Conservation (phyloP, 352 stramenopile species). For the Pythium dissimile region DNA sequence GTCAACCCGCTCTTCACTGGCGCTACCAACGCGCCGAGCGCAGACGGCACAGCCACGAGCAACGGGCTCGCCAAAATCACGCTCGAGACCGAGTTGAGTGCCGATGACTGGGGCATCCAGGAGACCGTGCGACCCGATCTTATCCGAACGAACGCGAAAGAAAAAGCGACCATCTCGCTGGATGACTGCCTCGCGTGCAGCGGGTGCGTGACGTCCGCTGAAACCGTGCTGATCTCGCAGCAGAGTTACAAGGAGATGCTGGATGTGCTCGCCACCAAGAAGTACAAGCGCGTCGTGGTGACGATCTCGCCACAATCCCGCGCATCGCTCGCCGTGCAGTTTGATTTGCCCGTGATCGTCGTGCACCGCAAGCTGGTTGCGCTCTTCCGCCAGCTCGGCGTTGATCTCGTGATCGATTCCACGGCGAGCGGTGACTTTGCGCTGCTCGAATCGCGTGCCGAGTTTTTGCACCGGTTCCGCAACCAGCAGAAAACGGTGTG, state of each 20-base stretch:
- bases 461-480: conserved; percentile 84
- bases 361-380: conserved; percentile 78
- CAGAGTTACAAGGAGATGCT: conserved; percentile 92
- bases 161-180: conserved; percentile 93
- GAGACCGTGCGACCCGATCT: conserved; percentile 59
- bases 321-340: conserved; percentile 84
- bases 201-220: conserved; percentile 96
- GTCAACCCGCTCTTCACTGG: conserved; percentile 92
- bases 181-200: conserved; percentile 97
- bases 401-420: conserved; percentile 91
- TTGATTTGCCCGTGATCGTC: conserved; percentile 52
- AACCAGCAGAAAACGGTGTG: conserved; percentile 76
- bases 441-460: conserved; percentile 90
- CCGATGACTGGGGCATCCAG: conserved; percentile 44
- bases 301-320: conserved; percentile 87
- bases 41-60: background rate
- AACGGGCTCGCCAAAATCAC: conserved; percentile 63
- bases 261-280: conserved; percentile 41
- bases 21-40: conserved; percentile 14
- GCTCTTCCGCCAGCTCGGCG: conserved; percentile 77
- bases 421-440: conserved; percentile 90
- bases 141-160: conserved; percentile 66
- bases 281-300: conserved; percentile 69
- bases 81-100: conserved; percentile 69
- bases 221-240: conserved; percentile 97